phyloP scores from a whole-genome alignment of 2,329 filamentous ascomycete species.

The Alternaria novae-zelandiae region DNA sequence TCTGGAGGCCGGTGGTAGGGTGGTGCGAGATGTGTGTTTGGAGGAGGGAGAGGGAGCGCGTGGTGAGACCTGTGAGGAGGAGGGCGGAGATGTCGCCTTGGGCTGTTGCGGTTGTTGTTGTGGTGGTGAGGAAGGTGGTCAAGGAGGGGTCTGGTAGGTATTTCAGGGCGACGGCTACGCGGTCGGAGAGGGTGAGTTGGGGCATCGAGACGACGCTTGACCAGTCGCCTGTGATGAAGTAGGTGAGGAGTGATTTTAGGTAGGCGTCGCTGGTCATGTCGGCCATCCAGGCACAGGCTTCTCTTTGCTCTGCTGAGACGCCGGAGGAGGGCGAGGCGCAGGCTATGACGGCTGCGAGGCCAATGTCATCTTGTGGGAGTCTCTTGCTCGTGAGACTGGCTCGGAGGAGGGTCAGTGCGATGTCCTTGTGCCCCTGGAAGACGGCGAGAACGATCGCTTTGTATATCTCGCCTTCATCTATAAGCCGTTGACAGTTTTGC shows the following conservation, averaged over 20 bases:
- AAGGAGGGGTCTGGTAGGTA: slow-evolving; percentile 68
- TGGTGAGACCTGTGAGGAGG: slow-evolving; percentile 77
- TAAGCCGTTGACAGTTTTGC: slow-evolving; percentile 57
- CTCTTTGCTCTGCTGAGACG: slow-evolving; percentile 64
- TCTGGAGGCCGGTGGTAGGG: slow-evolving; percentile 71
- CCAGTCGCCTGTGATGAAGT: slow-evolving; percentile 81
- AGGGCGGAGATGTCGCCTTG: slow-evolving; percentile 79
- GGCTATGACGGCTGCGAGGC: slow-evolving; percentile 56
- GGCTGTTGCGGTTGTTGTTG: slow-evolving; percentile 66
- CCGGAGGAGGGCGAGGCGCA: slow-evolving; percentile 48
- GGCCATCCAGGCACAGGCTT: slow-evolving; percentile 67
- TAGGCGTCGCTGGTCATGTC: slow-evolving; percentile 76
- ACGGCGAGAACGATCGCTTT: slow-evolving; percentile 78
- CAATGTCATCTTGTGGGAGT: slow-evolving; percentile 59
- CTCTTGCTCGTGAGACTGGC: slow-evolving; percentile 71
- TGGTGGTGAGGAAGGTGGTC: slow-evolving; percentile 53
- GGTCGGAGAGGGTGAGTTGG: slow-evolving; percentile 75
- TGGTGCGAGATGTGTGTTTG: slow-evolving; percentile 78
- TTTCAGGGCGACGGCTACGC: slow-evolving; percentile 73
- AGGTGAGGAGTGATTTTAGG: slow-evolving; percentile 77
- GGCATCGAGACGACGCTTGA: slow-evolving; percentile 73
- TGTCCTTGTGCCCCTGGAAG: slow-evolving; percentile 72
- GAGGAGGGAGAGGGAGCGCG: slow-evolving; percentile 74
- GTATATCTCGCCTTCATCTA: slow-evolving; percentile 66
- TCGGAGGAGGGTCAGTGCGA: slow-evolving; percentile 74